Evolutionary conservation across 2,329 filamentous ascomycete species (phyloP).

Genomic region (Reticulascus tulasneorum): DNA sequence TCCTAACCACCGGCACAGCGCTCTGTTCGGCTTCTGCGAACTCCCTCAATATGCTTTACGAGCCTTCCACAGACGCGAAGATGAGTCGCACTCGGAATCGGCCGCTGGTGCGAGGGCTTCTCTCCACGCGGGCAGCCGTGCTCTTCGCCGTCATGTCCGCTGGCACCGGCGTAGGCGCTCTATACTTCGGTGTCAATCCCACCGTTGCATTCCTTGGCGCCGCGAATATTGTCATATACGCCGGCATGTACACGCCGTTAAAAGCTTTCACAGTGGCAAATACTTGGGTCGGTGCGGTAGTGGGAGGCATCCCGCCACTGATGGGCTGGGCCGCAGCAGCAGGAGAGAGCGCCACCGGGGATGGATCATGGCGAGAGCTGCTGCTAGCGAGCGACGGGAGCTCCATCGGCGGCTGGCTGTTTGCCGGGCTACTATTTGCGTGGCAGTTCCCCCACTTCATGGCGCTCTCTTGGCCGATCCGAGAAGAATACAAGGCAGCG

Average conservation of each 20-base stretch:
- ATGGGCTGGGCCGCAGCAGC: constrained; percentile 98
- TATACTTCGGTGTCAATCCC: constrained; percentile 90
- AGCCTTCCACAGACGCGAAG: constrained; percentile 81
- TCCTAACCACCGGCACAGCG: constrained; percentile 85
- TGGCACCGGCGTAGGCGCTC: constrained; percentile 60
- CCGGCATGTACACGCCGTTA: constrained; percentile 86
- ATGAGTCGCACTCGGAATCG: constrained; percentile 93
- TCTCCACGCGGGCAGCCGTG: constrained; percentile 67
- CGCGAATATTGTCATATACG: constrained; percentile 84
- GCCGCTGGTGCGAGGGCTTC: constrained; percentile 77
- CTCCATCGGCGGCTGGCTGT: constrained; percentile 77
- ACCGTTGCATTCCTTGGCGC: constrained; percentile 84
- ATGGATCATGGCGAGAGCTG: constrained; percentile 73
- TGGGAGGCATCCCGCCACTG: constrained; percentile 88
- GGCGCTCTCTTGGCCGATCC: constrained; percentile 81
- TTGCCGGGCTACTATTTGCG: constrained; percentile 79
- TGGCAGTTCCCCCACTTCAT: constrained; percentile 99
- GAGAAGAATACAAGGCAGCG: constrained; percentile 78
- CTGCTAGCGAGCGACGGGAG: constrained; percentile 62
- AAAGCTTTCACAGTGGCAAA: constrained; percentile 85
- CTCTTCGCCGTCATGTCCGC: constrained; percentile 77
- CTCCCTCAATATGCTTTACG: constrained; percentile 95
- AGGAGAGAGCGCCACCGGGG: constrained; percentile 74
- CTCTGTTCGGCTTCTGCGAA: constrained; percentile 90
- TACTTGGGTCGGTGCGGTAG: constrained; percentile 90